Percentiles rank a stretch among this genome's conserved stretches.
Conservation (phyloP, 257 asterid species). For the Gardenia jasminoides region DNA sequence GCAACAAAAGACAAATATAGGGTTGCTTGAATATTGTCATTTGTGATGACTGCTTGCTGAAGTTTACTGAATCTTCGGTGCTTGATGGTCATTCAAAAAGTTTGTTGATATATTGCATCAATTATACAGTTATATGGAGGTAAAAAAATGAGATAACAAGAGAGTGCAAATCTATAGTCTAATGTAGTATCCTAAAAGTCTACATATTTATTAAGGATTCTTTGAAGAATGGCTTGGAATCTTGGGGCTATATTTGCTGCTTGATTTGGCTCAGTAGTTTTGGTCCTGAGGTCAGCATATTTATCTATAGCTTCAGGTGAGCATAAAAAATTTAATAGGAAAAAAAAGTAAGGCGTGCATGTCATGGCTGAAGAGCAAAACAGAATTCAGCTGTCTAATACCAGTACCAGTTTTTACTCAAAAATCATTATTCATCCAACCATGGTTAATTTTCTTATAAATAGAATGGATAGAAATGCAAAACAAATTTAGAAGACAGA, state of each 20-base stretch:
- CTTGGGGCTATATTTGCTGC: conserved; percentile 69
- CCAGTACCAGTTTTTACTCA: background rate
- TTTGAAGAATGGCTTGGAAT: conserved; percentile 88
- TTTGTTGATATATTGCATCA: conserved; percentile 88
- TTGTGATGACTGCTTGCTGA: conserved; percentile 68
- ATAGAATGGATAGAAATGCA: background rate
- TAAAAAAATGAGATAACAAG: conserved; percentile 8
- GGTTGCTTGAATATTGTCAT: conserved; percentile 74
- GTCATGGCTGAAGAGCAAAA: background rate
- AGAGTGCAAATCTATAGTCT: conserved; percentile 1
- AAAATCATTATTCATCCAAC: background rate
- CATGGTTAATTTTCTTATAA: background rate
- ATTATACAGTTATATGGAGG: conserved; percentile 60
- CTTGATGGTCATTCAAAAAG: conserved; percentile 86
- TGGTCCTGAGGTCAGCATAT: conserved; percentile 76
- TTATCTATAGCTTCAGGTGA: conserved; percentile 95
- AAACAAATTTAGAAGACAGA: conserved; percentile 10
- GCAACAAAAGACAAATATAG: no score
- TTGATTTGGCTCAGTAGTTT: conserved; percentile 68
- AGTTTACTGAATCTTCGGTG: conserved; percentile 92
- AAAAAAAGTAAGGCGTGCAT: background rate
- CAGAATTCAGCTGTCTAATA: background rate
- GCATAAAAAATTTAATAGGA: conserved; percentile 15
- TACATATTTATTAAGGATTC: conserved; percentile 90
- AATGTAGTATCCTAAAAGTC: background rate